Conservation (phyloP, 257 asterid genomes). For the Buddleja alternifolia region DNA sequence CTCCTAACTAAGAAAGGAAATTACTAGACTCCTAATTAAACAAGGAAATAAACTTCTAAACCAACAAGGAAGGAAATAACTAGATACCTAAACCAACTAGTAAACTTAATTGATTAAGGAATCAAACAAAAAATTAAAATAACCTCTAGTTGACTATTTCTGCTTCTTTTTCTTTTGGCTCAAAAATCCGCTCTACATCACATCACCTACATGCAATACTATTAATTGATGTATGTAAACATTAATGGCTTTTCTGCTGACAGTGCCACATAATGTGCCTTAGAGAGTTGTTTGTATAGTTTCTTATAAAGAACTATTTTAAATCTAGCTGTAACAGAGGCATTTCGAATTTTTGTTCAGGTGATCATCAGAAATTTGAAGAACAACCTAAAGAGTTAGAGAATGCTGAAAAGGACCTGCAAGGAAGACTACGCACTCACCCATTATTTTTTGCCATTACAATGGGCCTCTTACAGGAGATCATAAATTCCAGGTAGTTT, state of each 20-base stretch:
- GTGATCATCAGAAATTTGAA: constrained; percentile 45
- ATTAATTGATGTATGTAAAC: background rate
- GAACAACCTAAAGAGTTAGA: constrained; percentile 40
- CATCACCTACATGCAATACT: constrained; percentile 8
- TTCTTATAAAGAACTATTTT: constrained; percentile 2
- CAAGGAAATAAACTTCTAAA: too few species aligned
- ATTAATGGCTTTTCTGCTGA: background rate
- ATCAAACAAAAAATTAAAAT: too few species aligned
- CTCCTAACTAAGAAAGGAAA: too few species aligned
- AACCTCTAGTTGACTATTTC: too few species aligned
- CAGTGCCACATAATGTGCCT: constrained; percentile 2
- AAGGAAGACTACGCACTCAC: constrained; percentile 59
- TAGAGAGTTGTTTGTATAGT: background rate
- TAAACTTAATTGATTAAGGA: too few species aligned
- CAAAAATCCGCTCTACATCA: too few species aligned
- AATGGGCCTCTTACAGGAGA: constrained; percentile 83
- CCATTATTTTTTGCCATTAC: constrained; percentile 88
- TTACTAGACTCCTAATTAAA: too few species aligned
- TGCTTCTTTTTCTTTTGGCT: too few species aligned
- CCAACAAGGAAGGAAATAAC: too few species aligned
- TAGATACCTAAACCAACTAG: too few species aligned
- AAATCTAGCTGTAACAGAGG: constrained; percentile 5
- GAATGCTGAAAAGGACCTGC: constrained; percentile 36
- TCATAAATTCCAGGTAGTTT: constrained; percentile 86
- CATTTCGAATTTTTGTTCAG: constrained; percentile 41